Evolutionary conservation across 163 green algal genomes (phyloP).

Genomic region (Chlorella variabilis): DNA sequence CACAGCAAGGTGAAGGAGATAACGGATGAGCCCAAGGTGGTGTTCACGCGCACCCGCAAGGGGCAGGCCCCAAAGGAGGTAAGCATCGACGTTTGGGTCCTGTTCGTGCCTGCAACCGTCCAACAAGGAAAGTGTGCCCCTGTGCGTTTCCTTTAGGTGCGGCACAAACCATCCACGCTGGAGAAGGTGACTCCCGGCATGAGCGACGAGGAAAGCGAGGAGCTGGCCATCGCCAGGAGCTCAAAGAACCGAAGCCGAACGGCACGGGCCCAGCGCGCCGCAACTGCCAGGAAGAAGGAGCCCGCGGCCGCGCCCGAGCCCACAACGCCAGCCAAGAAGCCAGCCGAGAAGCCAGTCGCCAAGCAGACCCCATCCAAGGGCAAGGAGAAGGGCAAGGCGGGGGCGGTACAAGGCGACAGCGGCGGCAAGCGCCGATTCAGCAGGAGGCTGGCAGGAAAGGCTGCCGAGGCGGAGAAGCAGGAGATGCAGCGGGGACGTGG

Average conservation of each 20-base stretch:
- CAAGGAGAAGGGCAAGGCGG: no score
- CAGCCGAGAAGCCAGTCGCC: not conserved
- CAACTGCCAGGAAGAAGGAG: no score
- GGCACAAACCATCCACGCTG: constrained; percentile 32
- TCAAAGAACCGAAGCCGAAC: not conserved
- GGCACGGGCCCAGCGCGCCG: not conserved
- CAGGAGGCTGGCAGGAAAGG: not conserved
- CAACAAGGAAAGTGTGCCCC: not conserved
- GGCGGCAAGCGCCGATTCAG: not conserved
- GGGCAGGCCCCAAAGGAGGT: constrained; percentile 26
- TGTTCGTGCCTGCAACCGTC: no score
- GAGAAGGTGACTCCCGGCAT: constrained; percentile 4
- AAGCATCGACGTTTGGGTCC: no score
- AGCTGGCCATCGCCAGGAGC: not conserved
- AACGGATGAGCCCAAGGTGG: constrained; percentile 30
- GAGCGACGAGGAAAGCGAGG: not conserved
- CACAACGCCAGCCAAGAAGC: not conserved
- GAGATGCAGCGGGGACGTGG: not conserved
- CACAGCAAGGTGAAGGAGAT: constrained; percentile 22
- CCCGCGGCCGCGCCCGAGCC: no score
- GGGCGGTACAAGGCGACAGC: no score
- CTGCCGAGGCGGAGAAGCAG: not conserved
- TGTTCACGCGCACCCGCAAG: constrained; percentile 18
- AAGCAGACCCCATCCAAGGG: no score
- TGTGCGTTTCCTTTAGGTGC: not conserved